Evolutionary conservation across 805 yeast species (phyloP).

Genomic region (Zygoascus bituminiphila): DNA sequence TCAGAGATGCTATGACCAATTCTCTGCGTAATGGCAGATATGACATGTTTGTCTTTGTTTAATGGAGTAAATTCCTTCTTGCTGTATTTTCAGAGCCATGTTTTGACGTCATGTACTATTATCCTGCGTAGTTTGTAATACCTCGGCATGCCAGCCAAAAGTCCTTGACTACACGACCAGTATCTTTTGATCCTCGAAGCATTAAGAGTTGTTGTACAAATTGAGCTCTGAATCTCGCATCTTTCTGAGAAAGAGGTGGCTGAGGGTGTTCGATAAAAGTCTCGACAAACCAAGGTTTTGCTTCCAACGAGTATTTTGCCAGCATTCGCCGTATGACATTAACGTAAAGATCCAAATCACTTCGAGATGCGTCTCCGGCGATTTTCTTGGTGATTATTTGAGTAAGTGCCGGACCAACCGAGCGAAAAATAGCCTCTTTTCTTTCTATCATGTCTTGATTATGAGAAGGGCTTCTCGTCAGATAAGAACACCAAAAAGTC

Average conservation of each 20-base stretch:
- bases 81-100: too few relatives aligned
- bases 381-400: constrained; percentile 36
- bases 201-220: constrained; percentile 26
- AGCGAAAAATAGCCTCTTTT: constrained; percentile 17
- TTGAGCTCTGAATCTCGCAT: constrained; percentile 7
- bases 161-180: constrained; percentile 22
- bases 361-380: constrained; percentile 33
- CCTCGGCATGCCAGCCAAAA: constrained; percentile 30
- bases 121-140: constrained; percentile 19
- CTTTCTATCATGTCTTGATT: background rate
- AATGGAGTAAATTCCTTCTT: too few relatives aligned
- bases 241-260: constrained; percentile 7
- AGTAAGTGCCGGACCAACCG: constrained; percentile 28
- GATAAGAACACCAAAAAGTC: constrained; percentile 46
- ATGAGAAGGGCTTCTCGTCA: constrained; percentile 18
- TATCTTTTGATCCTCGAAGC: constrained; percentile 26
- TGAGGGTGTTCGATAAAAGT: constrained; percentile 15
- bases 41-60: too few relatives aligned
- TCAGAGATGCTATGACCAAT: background rate
- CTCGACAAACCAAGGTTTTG: constrained; percentile 15
- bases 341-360: constrained; percentile 36
- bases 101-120: background rate
- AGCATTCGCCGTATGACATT: constrained; percentile 30
- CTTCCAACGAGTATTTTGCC: constrained; percentile 11
- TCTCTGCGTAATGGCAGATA: too few relatives aligned